Conservation (phyloP, 345 rosid species). For the Citrus glauca region DNA sequence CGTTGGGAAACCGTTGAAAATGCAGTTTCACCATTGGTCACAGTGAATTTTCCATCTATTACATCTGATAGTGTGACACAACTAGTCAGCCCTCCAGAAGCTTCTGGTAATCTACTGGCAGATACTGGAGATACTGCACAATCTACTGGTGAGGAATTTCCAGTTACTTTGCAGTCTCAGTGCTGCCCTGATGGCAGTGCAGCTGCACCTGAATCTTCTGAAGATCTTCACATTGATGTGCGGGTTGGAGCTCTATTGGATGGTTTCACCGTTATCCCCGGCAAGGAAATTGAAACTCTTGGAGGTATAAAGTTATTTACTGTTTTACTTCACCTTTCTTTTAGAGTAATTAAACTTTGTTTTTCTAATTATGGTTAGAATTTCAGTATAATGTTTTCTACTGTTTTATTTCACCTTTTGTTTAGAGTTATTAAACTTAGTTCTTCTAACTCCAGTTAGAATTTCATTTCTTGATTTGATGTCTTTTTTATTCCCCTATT, state of each 20-base stretch:
- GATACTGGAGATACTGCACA: constrained; percentile 53
- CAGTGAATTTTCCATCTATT: constrained; percentile 47
- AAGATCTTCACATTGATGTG: constrained; percentile 64
- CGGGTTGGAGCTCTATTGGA: constrained; percentile 73
- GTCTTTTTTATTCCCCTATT: constrained; percentile 10
- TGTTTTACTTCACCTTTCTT: not conserved
- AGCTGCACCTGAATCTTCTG: constrained; percentile 29
- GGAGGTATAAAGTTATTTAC: constrained; percentile 49
- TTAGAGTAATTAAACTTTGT: not conserved
- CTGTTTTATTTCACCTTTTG: not conserved
- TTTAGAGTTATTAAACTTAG: not conserved
- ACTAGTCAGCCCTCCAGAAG: constrained; percentile 90
- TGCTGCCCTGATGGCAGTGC: constrained; percentile 22
- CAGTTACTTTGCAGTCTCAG: not conserved
- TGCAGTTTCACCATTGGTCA: constrained; percentile 81
- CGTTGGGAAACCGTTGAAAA: constrained; percentile 97
- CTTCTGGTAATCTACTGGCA: constrained; percentile 80
- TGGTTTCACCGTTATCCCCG: constrained; percentile 61
- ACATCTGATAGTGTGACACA: constrained; percentile 71
- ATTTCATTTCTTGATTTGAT: not conserved
- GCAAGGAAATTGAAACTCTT: constrained; percentile 76
- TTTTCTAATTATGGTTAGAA: not conserved
- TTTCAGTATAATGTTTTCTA: constrained; percentile 30
- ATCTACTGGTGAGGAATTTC: constrained; percentile 35
- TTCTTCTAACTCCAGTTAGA: not conserved